Conservation (phyloP, 257 asterid genomes). For the Knoxia roxburghii region DNA sequence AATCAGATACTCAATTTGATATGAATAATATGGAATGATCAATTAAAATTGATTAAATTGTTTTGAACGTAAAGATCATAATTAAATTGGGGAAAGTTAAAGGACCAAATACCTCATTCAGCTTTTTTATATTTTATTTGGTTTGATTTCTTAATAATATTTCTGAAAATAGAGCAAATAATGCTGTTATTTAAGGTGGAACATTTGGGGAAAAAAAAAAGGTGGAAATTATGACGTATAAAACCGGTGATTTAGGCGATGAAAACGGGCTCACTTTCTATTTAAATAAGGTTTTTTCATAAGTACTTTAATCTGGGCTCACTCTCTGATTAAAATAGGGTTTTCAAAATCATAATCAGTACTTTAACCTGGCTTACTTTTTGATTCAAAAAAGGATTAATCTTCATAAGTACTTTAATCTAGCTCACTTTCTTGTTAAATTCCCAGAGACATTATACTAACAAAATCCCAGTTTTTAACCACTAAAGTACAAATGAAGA, state of each 20-base stretch:
- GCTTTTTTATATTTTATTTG: too few species aligned
- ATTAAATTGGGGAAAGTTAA: too few species aligned
- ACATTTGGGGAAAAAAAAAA: background rate
- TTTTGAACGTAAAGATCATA: too few species aligned
- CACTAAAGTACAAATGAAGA: conserved; percentile 21
- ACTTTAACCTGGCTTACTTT: too few species aligned
- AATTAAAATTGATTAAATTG: too few species aligned
- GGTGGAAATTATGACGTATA: background rate
- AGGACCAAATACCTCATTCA: too few species aligned
- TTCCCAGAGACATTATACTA: conserved; percentile 4
- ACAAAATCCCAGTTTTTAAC: conserved; percentile 16
- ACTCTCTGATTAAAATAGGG: too few species aligned
- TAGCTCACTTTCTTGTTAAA: conserved; percentile 5
- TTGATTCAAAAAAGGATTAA: conserved; percentile 11
- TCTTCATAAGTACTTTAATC: too few species aligned
- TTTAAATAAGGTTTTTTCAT: conserved; percentile 22
- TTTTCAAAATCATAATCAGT: too few species aligned
- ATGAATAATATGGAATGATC: too few species aligned
- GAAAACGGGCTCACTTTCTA: conserved; percentile 30
- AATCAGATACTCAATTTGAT: too few species aligned
- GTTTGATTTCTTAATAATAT: too few species aligned
- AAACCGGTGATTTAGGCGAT: conserved; percentile 42
- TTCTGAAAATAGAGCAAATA: background rate
- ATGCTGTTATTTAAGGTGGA: conserved; percentile 8
- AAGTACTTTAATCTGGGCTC: conserved; percentile 25